Conservation (phyloP, 1,284 basidiomycete genomes). For the Phenoliferia sp. region DNA sequence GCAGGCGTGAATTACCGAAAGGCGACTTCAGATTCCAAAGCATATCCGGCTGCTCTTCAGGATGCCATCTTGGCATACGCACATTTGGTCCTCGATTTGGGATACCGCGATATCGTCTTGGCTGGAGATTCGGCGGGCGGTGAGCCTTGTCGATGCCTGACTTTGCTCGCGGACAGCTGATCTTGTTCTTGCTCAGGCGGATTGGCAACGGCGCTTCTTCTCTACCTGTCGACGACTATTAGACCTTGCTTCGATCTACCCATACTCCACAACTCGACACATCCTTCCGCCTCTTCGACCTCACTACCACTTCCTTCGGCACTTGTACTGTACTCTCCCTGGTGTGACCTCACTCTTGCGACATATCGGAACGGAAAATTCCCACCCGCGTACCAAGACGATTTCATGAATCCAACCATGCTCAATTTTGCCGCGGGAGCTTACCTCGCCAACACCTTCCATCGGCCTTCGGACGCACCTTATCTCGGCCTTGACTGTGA, state of each 20-base stretch:
- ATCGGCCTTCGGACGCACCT: background rate
- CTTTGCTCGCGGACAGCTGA: background rate
- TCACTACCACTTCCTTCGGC: conserved; percentile 20
- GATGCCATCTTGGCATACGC: conserved; percentile 31
- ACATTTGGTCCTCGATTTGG: conserved; percentile 27
- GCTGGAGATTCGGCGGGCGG: conserved; percentile 34
- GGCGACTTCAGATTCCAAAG: conserved; percentile 5
- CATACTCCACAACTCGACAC: no score
- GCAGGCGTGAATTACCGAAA: conserved; percentile 34
- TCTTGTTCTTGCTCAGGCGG: conserved; percentile 1
- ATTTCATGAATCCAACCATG: conserved; percentile 29
- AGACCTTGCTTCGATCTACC: background rate
- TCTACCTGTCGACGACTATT: conserved; percentile 12
- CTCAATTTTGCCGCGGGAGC: conserved; percentile 18
- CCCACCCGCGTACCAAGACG: conserved; percentile 13
- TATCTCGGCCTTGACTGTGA: background rate
- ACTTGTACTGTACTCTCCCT: conserved; percentile 29
- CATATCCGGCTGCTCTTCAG: conserved; percentile 32
- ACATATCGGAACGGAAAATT: background rate
- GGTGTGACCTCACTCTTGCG: conserved; percentile 28
- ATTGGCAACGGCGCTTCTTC: conserved; percentile 21
- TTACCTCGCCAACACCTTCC: conserved; percentile 7
- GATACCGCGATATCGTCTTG: conserved; percentile 30
- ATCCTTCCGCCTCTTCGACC: background rate
- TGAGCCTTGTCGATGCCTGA: background rate